Evolutionary conservation across 1,284 basidiomycete species (phyloP).

Genomic region (Ceratobasidium sp.): DNA sequence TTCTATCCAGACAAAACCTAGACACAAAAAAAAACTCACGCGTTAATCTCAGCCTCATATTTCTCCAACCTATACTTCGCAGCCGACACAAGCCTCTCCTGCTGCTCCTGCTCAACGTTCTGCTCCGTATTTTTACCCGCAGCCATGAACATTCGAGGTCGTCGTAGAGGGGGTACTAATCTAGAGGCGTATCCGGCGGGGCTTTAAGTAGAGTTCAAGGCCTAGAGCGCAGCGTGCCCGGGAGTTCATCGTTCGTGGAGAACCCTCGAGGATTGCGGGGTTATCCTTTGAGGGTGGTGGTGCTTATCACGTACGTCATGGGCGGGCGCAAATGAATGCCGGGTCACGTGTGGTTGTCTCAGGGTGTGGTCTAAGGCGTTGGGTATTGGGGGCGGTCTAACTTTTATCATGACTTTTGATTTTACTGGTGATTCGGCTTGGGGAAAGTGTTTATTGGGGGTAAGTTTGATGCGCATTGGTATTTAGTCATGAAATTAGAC

Average conservation of each 20-base stretch:
- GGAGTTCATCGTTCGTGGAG: conserved; percentile 3
- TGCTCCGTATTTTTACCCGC: not conserved
- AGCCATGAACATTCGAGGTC: not conserved
- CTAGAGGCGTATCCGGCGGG: too few species aligned
- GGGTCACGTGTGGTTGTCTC: too few species aligned
- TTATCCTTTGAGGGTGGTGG: not conserved
- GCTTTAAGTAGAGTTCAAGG: not conserved
- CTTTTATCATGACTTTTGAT: too few species aligned
- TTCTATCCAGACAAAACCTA: not conserved
- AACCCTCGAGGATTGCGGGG: conserved; percentile 2
- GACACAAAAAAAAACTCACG: not conserved
- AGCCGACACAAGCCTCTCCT: not conserved
- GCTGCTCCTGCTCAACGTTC: not conserved
- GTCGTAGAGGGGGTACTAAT: too few species aligned
- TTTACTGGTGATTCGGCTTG: too few species aligned
- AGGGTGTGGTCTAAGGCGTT: too few species aligned
- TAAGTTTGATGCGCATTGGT: too few species aligned
- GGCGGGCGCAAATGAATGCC: not conserved
- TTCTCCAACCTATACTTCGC: not conserved
- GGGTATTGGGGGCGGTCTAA: too few species aligned
- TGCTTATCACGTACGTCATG: not conserved
- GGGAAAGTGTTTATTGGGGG: too few species aligned
- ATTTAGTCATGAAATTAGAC: too few species aligned
- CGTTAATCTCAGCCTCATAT: conserved; percentile 2
- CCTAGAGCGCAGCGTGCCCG: not conserved